Evolutionary conservation across 2,329 filamentous ascomycete genomes (phyloP).

Genomic region (Sporothrix inflata): DNA sequence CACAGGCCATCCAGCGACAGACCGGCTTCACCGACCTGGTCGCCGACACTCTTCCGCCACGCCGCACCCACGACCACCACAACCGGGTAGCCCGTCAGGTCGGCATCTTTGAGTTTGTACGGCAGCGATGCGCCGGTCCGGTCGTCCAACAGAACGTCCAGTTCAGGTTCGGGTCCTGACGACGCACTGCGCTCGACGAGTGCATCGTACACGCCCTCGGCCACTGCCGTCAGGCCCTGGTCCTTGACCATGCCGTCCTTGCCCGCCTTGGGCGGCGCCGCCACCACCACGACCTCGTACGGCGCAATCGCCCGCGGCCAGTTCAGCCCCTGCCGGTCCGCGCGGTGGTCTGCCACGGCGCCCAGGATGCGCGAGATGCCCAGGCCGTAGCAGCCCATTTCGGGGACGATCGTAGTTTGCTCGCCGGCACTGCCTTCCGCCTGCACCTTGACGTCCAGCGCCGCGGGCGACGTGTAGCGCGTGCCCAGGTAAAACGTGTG

Average conservation of each 20-base stretch:
- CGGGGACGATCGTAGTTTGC: slow-evolving; percentile 37
- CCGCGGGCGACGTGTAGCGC: slow-evolving; percentile 69
- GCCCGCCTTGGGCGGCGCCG: slow-evolving; percentile 35
- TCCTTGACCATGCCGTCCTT: not conserved
- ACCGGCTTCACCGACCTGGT: slow-evolving; percentile 45
- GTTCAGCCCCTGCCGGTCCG: slow-evolving; percentile 74
- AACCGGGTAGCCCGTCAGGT: slow-evolving; percentile 85
- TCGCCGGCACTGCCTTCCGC: slow-evolving; percentile 40
- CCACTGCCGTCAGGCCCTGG: slow-evolving; percentile 48
- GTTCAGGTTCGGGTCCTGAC: not conserved
- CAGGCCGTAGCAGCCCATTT: slow-evolving; percentile 98
- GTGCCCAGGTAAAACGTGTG: slow-evolving; percentile 95
- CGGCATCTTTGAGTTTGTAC: slow-evolving; percentile 90
- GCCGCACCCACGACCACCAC: slow-evolving; percentile 75
- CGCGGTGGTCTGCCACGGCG: slow-evolving; percentile 76
- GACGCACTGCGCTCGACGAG: slow-evolving; percentile 44
- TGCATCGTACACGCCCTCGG: slow-evolving; percentile 64
- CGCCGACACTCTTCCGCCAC: slow-evolving; percentile 63
- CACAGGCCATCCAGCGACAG: slow-evolving; percentile 47
- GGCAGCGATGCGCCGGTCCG: slow-evolving; percentile 66
- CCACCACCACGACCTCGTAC: slow-evolving; percentile 73
- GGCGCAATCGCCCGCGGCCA: slow-evolving; percentile 90
- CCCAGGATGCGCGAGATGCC: slow-evolving; percentile 89
- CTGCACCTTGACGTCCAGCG: slow-evolving; percentile 64
- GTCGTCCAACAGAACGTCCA: slow-evolving; percentile 78